These are phyloP conservation scores for Ballota nigra DNA, from an alignment of 257 asterid species.

Conservation along the genomic window DNA sequence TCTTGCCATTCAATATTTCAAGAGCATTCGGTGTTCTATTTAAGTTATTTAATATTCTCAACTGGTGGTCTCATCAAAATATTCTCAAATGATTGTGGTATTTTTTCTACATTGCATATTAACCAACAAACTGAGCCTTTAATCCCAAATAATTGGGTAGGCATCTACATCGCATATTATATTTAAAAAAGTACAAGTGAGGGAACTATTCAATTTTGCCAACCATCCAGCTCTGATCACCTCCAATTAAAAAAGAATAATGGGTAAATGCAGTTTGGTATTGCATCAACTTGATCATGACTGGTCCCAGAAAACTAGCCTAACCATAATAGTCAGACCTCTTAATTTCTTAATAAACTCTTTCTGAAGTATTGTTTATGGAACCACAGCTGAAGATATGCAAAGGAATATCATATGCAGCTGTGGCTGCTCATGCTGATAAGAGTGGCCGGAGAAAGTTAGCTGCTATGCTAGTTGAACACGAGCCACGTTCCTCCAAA, in stretches of 20 bases:
- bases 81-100: background rate
- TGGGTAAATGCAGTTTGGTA: conserved; percentile 11
- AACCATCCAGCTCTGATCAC: conserved; percentile 4
- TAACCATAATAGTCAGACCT: background rate
- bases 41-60: background rate
- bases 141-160: no score
- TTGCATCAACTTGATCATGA: background rate
- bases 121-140: no score
- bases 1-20: background rate
- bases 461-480: conserved; percentile 97
- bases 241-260: background rate
- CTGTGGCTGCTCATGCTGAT: conserved; percentile 95
- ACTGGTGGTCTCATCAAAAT: background rate
- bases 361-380: conserved; percentile 30
- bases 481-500: conserved; percentile 85
- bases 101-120: conserved; percentile 6
- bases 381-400: conserved; percentile 80
- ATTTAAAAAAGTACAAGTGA: background rate
- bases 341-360: background rate
- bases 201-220: background rate
- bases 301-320: conserved; percentile 3
- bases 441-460: conserved; percentile 90
- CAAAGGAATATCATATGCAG: conserved; percentile 98
- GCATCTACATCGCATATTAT: background rate
- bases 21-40: background rate